Evolutionary conservation across 331 rosid species (phyloP), one percentile per base, ranked within the genome.

Genomic region (Malus hybrid): DNA sequence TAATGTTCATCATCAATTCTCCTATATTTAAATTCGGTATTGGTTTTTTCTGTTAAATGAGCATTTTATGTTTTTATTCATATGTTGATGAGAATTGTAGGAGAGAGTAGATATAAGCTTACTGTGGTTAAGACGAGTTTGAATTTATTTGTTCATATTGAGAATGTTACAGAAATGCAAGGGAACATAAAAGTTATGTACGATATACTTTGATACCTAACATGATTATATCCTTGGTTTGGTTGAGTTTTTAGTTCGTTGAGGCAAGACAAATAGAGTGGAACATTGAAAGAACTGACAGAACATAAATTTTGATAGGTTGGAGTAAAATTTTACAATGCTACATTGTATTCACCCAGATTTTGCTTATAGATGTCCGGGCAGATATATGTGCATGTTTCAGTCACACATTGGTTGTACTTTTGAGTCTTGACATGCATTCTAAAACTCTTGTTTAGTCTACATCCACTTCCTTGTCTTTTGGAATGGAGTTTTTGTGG

Each of bases 1-100:
- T 95, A 87, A 85, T 67, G n/a, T 29, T 62, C 16, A 24, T 28
- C 31, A 28, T 71, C n/a, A 42, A 18, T 61, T n/a, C 27, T 20
- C 9, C 19, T 11, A 10, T 27, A 6, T 33, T 22, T 59, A 42
- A 4, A 6, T 73, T 57, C 29, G 6, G 57, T 52, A 52, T 7
- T 16, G 57, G 57, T 42, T 29, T 19, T 39, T 16, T 65, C 29
- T 34, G 22, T 13, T 44, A 24, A 60, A 28, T 34, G 70, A n/a
- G 18, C 13, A 16, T 52, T 2, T 66, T 65, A 34, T n/a, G 50
- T 65, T 33, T 15, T 66, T 33, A 66, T 64, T 27, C 34, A 64
- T 15, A 32, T 65, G 46, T 32, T 65, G 46, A 65, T 31, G 44
- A 32, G 2, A 62, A 42, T 42, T 31, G 20, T 16, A 32, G 69